phyloP scores from a whole-genome alignment of 768 basidiomycete species.

The Nevesoporus exiguus region DNA sequence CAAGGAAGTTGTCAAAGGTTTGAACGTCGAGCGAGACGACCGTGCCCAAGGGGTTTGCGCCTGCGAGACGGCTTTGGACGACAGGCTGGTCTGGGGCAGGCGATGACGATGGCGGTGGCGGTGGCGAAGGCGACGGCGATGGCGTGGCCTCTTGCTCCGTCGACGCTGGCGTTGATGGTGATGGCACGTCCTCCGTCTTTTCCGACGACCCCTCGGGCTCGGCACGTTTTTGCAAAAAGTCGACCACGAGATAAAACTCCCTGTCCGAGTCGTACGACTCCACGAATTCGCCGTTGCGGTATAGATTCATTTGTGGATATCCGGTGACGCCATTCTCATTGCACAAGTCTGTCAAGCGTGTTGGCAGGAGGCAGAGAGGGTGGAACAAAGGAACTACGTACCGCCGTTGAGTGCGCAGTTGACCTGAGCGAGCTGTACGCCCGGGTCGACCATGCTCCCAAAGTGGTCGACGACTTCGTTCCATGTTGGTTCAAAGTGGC shows the following conservation, averaged over 20 bases:
- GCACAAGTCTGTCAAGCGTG: conserved; percentile 63
- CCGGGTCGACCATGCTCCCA: conserved; percentile 36
- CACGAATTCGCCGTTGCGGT: conserved; percentile 58
- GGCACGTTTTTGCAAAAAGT: conserved; percentile 51
- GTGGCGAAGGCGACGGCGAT: background rate
- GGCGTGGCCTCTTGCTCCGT: conserved; percentile 2
- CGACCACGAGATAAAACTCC: conserved; percentile 49
- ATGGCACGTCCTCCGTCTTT: background rate
- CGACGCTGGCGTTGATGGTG: background rate
- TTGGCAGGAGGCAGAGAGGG: background rate
- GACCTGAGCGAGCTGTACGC: conserved; percentile 72
- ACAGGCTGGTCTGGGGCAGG: conserved; percentile 3
- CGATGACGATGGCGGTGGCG: no score
- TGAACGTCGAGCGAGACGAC: conserved; percentile 26
- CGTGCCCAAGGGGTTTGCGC: conserved; percentile 24
- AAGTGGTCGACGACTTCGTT: conserved; percentile 55
- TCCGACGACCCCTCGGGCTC: conserved; percentile 17
- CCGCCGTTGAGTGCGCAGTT: conserved; percentile 79
- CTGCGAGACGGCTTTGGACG: conserved; percentile 14
- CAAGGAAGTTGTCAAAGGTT: conserved; percentile 39
- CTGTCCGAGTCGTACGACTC: conserved; percentile 56
- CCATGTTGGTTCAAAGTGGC: conserved; percentile 81
- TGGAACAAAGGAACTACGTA: conserved; percentile 32
- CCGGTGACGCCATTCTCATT: conserved; percentile 59
- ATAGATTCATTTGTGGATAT: conserved; percentile 78